Conservation (phyloP, 1,284 basidiomycete species). For the Vanrija humicola region DNA sequence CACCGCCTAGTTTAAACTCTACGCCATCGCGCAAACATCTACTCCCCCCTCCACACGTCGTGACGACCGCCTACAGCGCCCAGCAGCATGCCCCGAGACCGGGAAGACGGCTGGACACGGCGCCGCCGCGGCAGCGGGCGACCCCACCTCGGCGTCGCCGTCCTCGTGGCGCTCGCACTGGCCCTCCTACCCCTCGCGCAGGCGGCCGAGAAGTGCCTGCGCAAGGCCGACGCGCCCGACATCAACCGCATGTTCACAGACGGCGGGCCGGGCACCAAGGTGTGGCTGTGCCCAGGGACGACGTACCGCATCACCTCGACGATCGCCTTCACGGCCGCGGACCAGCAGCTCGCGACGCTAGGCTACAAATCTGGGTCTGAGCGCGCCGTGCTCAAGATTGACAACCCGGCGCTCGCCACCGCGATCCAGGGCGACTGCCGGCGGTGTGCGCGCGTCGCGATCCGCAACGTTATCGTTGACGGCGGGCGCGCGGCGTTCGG, state of each 20-base stretch:
- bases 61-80: not conserved
- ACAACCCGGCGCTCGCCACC: slow-evolving; percentile 32
- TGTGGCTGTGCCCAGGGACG: slow-evolving; percentile 50
- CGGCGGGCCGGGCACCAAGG: slow-evolving; percentile 48
- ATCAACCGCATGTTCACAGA: slow-evolving; percentile 46
- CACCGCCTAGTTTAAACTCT: too few species aligned
- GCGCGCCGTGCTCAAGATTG: slow-evolving; percentile 47
- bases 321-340: slow-evolving; percentile 51
- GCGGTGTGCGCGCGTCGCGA: slow-evolving; percentile 45
- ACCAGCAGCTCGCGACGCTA: slow-evolving; percentile 52
- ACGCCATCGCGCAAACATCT: not conserved
- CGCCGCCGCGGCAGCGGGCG: not conserved
- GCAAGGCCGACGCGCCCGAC: slow-evolving; percentile 36
- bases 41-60: not conserved
- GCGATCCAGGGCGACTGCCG: slow-evolving; percentile 49
- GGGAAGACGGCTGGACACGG: not conserved
- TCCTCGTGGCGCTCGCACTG: slow-evolving; percentile 3
- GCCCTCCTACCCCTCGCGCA: slow-evolving; percentile 11
- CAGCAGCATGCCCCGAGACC: not conserved
- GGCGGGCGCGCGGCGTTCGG: slow-evolving; percentile 42
- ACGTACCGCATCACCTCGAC: slow-evolving; percentile 46
- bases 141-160: slow-evolving; percentile 7
- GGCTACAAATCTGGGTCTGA: slow-evolving; percentile 50
- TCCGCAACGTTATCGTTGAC: slow-evolving; percentile 46
- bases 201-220: slow-evolving; percentile 28